Percentiles rank a stretch among this genome's conserved stretches.
Evolutionary conservation across 2,329 filamentous ascomycete species (phyloP).

Genomic region (Microcera coccophila): DNA sequence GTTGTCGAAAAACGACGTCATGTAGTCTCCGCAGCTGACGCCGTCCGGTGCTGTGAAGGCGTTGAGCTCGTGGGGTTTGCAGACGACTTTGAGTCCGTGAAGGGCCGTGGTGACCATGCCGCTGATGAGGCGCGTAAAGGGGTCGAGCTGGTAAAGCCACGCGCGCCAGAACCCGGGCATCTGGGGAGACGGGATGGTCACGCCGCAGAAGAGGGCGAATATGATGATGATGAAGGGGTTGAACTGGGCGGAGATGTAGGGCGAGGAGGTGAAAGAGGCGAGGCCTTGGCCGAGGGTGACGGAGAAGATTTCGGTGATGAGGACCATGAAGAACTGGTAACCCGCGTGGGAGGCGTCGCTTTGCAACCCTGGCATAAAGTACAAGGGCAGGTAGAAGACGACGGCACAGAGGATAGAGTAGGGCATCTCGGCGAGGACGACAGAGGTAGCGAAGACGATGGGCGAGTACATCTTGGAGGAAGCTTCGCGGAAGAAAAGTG

Average conservation of each 20-base stretch:
- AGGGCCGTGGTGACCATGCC: conserved; percentile 78
- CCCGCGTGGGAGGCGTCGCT: conserved; percentile 62
- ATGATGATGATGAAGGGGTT: conserved; percentile 81
- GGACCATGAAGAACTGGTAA: conserved; percentile 81
- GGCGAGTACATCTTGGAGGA: conserved; percentile 83
- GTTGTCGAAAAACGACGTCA: conserved; percentile 62
- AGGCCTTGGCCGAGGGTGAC: conserved; percentile 76
- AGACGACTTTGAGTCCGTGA: conserved; percentile 60
- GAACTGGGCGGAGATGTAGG: conserved; percentile 73
- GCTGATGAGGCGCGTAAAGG: conserved; percentile 76
- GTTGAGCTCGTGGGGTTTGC: conserved; percentile 60
- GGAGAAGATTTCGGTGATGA: conserved; percentile 80
- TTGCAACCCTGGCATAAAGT: conserved; percentile 78
- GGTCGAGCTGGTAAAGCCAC: conserved; percentile 80
- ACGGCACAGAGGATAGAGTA: conserved; percentile 79
- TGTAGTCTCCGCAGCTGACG: conserved; percentile 71
- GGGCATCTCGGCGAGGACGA: conserved; percentile 80
- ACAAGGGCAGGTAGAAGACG: conserved; percentile 75
- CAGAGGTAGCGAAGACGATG: conserved; percentile 71
- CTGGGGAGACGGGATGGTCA: conserved; percentile 72
- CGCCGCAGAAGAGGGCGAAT: conserved; percentile 83
- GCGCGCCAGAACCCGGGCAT: conserved; percentile 75
- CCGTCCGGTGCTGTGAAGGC: conserved; percentile 62
- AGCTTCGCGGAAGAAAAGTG: conserved; percentile 82
- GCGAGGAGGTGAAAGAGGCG: conserved; percentile 70